Base-by-base conservation (phyloP, 2,329 filamentous ascomycete genomes). In the Aspergillus ochraceus region DNA sequence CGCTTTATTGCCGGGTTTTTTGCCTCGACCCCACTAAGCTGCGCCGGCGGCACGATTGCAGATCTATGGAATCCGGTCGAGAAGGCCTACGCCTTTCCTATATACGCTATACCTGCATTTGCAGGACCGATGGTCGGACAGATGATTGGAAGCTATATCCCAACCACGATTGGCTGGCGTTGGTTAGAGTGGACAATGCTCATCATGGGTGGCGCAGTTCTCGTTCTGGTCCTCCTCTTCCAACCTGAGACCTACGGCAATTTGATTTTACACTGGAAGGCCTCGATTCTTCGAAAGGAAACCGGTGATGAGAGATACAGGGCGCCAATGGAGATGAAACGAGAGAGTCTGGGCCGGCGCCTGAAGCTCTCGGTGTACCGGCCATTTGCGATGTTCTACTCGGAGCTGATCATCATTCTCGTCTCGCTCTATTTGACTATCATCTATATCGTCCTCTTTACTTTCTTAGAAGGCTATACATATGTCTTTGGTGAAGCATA, bases 401-500 rank as follows among this genome's bases (percentile, higher is more conserved):
- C 80, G 58, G 76, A 83, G 22, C 63, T 64, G 10, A 70, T 75
- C 36, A 67, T 75, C 32, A 56, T 70, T 6, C 24, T 74, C 10
- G 62, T 70, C 32, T 63, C 67, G 0, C 24, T 72, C 1, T 74
- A 75, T 47, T 56, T 75, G 14, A 65, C 64, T 0, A 55, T 71
- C 6, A 50, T 75, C 3, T 75, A 70, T 47, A 69, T 74, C 49
- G 60, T 74, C 42, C 68, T 75, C 10, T 75, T 72, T 54, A 70
- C 70, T 10, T 73, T 74, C 52, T 50, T 74, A 9, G 78, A 80
- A 8, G 81, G 82, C 2, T 84, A 81, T 65, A 76, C 77, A 9
- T 82, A 77, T 67, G 77, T 84, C 62, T 84, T 85, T 70, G 71
- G 73, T 22, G 70, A 80, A 0, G 81, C 79, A 0, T 81, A 85